phyloP scores from a whole-genome alignment of 306 rosid species.

The Potentilla sterilis region DNA sequence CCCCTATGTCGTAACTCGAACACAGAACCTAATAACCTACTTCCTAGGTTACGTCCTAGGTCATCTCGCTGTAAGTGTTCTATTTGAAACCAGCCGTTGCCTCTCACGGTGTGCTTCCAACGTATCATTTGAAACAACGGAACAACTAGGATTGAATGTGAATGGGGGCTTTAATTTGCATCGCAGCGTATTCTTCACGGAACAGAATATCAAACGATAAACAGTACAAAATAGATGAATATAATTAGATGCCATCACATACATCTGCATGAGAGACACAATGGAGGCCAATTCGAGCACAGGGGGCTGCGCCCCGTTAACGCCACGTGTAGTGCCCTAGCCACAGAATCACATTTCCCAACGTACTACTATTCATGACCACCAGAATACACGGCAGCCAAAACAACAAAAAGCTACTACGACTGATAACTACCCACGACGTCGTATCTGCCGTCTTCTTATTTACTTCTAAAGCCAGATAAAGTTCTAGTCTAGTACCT shows the following conservation, averaged over 20 bases:
- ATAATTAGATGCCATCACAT: not conserved
- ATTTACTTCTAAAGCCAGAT: not conserved
- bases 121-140: too few species aligned
- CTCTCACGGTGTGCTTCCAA: too few species aligned
- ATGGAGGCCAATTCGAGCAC: not conserved
- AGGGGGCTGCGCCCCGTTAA: slow-evolving; percentile 14
- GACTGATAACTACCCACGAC: slow-evolving; percentile 4
- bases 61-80: too few species aligned
- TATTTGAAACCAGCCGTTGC: too few species aligned
- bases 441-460: not conserved
- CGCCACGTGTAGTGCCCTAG: slow-evolving; percentile 18
- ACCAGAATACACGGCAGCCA: not conserved
- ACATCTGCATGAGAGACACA: not conserved
- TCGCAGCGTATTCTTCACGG: too few species aligned
- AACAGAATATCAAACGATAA: too few species aligned
- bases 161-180: too few species aligned
- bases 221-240: too few species aligned
- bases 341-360: slow-evolving; percentile 22
- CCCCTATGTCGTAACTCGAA: too few species aligned
- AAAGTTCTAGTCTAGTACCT: not conserved
- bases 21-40: too few species aligned
- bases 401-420: not conserved
- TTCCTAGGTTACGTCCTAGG: too few species aligned
- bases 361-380: not conserved
- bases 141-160: too few species aligned